Conservation (phyloP, 1,284 basidiomycete species). For the Fistulina hepatica region DNA sequence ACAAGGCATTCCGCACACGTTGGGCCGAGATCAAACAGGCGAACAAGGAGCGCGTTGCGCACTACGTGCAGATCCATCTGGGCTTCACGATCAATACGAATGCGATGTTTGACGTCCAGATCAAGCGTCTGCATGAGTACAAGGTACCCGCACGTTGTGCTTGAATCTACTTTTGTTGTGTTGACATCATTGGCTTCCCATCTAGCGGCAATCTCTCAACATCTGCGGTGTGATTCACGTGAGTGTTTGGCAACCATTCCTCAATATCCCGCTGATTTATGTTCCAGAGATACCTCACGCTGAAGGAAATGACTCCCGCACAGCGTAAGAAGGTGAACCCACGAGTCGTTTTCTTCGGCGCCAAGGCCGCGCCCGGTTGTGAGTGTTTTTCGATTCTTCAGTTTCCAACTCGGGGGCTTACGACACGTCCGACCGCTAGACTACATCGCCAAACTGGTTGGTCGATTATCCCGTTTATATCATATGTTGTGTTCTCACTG, state of each 20-base stretch:
- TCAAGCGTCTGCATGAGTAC: conserved; percentile 85
- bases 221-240: conserved; percentile 82
- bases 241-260: too few relatives aligned
- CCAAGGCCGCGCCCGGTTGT: conserved; percentile 78
- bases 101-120: conserved; percentile 87
- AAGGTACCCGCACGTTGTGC: too few relatives aligned
- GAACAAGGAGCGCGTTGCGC: conserved; percentile 78
- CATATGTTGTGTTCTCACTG: too few relatives aligned
- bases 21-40: conserved; percentile 80
- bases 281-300: conserved; percentile 64
- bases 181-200: too few relatives aligned
- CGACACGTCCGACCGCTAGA: too few relatives aligned
- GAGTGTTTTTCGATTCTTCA: too few relatives aligned
- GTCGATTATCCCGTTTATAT: conserved; percentile 7
- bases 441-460: conserved; percentile 69
- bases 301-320: conserved; percentile 69
- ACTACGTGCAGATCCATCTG: conserved; percentile 64
- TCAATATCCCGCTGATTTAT: conserved; percentile 9
- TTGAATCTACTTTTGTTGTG: too few relatives aligned
- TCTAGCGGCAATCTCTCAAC: conserved; percentile 79
- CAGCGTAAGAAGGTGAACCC: conserved; percentile 75
- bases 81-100: conserved; percentile 68
- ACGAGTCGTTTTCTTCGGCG: conserved; percentile 85
- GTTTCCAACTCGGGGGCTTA: too few relatives aligned
- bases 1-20: conserved; percentile 58